Evolutionary conservation across 2,329 filamentous ascomycete genomes (phyloP), one percentile per base, ranked within the genome.

Genomic region (Botrytis cinerea): DNA sequence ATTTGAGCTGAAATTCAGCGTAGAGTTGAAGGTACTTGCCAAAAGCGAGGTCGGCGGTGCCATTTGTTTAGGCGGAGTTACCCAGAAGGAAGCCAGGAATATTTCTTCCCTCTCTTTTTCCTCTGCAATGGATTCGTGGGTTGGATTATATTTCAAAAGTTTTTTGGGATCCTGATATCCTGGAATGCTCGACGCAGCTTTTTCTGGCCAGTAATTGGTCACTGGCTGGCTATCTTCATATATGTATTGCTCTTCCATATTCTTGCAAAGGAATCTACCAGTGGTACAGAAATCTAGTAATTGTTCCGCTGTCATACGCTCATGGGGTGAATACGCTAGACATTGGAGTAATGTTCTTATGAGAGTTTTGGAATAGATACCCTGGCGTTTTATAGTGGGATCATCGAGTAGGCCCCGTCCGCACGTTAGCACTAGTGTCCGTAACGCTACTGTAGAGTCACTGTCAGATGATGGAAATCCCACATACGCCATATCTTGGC

Each of bases 301-400:
- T 20, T 67, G 64, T 14, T n/a, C 54, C 9, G 64, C 64, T 8
- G 64, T 54, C 46, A 67, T 54, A 7, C 46, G 64, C 38, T 67
- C 46, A 28, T 54, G 32, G 8, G 46, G 64, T 38, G 46, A 40
- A 67, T 67, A 67, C 32, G 46, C 32, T 25, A 67, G 32, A 54
- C 64, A 67, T 51, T 67, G 46, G 32, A 54, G 46, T 54, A 54
- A 40, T 2, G 64, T 67, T 51, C 46, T 54, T 16, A 28, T 38
- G 14, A 54, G 64, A 67, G 32, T 51, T 32, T 67, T 67, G 8
- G 64, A 67, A 54, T 67, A 54, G 22, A 67, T 67, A 10, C 64
- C 46, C 4, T 32, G 40, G 14, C n/a, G 28, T 9, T 51, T 67
- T 16, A 54, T 67, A 4, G 32, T 54, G 14, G 25, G 32, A 28